These are phyloP conservation scores for Ogataea hybrid DNA, from an alignment of 1,139 yeast genomes.

Conservation along the genomic window DNA sequence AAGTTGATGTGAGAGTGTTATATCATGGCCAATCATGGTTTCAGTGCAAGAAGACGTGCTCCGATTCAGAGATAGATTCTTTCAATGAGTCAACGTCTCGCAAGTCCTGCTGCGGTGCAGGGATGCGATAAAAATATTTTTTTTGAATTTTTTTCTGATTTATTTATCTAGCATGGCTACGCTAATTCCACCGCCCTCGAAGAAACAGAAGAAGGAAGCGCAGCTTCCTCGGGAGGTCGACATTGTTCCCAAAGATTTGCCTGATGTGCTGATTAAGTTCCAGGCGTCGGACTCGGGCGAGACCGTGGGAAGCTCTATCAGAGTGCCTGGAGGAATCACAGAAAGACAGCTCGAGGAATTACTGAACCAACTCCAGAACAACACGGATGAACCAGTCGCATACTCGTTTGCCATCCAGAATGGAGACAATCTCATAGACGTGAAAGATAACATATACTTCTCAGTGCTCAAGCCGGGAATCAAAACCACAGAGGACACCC, in stretches of 20 bases:
- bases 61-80: no score
- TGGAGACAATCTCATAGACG: slow-evolving; percentile 59
- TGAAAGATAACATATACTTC: slow-evolving; percentile 70
- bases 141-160: neutral
- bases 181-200: slow-evolving; percentile 88
- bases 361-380: slow-evolving; percentile 68
- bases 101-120: slow-evolving; percentile 1
- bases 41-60: no score
- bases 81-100: no score
- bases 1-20: no score
- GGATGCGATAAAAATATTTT: slow-evolving; percentile 5
- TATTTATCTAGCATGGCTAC: slow-evolving; percentile 67
- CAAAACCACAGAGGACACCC: slow-evolving; percentile 88
- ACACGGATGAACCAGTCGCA: slow-evolving; percentile 82
- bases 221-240: slow-evolving; percentile 78
- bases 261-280: slow-evolving; percentile 83
- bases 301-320: slow-evolving; percentile 73
- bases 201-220: slow-evolving; percentile 81
- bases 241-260: slow-evolving; percentile 72
- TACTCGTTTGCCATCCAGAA: slow-evolving; percentile 73
- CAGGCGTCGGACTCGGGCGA: slow-evolving; percentile 97
- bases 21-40: no score
- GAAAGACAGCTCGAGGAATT: slow-evolving; percentile 88
- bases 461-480: slow-evolving; percentile 84
- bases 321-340: slow-evolving; percentile 89